Conservation (phyloP, 345 rosid genomes). For the Conringia planisiliqua region DNA sequence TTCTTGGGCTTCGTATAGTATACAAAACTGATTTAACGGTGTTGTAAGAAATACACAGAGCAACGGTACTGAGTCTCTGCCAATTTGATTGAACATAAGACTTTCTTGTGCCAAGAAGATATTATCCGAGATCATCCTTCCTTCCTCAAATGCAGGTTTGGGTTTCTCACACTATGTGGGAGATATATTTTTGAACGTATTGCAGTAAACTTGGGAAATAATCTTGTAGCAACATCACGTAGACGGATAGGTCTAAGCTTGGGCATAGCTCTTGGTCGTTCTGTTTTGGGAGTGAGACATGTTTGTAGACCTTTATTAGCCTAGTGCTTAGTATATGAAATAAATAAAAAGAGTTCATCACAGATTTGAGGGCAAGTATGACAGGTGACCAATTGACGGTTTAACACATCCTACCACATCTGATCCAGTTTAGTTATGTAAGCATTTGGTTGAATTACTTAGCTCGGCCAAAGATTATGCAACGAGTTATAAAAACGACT, state of each 20-base stretch:
- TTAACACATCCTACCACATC: neutral
- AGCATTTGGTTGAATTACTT: neutral
- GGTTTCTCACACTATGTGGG: neutral
- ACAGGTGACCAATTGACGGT: neutral
- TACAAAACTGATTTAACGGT: neutral
- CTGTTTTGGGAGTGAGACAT: neutral
- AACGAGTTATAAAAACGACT: neutral
- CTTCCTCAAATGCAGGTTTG: neutral
- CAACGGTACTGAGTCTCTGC: neutral
- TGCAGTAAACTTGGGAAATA: neutral
- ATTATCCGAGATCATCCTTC: neutral
- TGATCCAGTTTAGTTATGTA: neutral
- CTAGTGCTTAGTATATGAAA: neutral
- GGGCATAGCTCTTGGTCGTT: neutral
- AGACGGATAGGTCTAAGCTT: neutral
- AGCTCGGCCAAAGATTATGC: neutral
- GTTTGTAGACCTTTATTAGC: neutral
- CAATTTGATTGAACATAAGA: neutral
- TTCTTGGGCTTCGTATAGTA: neutral
- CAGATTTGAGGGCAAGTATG: too few relatives aligned
- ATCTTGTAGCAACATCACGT: neutral
- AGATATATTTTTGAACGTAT: neutral
- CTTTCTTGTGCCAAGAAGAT: neutral
- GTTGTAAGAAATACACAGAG: neutral
- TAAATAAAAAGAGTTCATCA: neutral